These are phyloP conservation scores for Circinella minor DNA, from an alignment of 371 early-diverging fungal species.

Conservation along the genomic window DNA sequence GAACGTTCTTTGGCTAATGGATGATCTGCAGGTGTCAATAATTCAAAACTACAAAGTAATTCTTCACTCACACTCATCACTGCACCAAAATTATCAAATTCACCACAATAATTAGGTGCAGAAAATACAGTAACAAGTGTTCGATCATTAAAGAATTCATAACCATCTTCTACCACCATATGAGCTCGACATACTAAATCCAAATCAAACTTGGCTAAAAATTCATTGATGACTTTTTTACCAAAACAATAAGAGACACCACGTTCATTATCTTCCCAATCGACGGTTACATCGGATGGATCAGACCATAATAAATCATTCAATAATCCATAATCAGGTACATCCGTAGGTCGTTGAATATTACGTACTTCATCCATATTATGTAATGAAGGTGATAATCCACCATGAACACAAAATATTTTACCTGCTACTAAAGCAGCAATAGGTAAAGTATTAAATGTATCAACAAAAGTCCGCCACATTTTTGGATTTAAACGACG, in stretches of 20 bases:
- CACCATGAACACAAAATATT: constrained; percentile 99
- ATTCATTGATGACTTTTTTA: constrained; percentile 84
- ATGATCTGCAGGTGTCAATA: constrained; percentile 51
- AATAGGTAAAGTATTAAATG: constrained; percentile 98
- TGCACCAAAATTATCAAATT: constrained; percentile 96
- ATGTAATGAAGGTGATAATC: constrained; percentile 88
- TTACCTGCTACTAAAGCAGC: constrained; percentile 97
- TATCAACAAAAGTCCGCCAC: constrained; percentile 98
- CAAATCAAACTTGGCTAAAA: constrained; percentile 88
- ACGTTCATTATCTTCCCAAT: constrained; percentile 98
- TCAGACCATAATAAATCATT: constrained; percentile 94
- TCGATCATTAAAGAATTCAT: constrained; percentile 97
- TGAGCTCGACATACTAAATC: constrained; percentile 98
- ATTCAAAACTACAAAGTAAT: constrained; percentile 89
- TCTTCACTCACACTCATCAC: constrained; percentile 96
- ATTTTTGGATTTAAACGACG: constrained; percentile 92
- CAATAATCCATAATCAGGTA: constrained; percentile 95
- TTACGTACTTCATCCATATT: constrained; percentile 95
- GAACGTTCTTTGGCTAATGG: constrained; percentile 37
- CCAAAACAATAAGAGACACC: constrained; percentile 99
- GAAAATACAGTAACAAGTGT: constrained; percentile 96
- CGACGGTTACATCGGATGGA: constrained; percentile 75
- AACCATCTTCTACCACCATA: constrained; percentile 98
- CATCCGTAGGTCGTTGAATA: constrained; percentile 93
- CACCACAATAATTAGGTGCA: constrained; percentile 99